Evolutionary conservation across 257 asterid species (phyloP), one percentile per base, ranked within the genome.

Genomic region (Fraxinus americana): DNA sequence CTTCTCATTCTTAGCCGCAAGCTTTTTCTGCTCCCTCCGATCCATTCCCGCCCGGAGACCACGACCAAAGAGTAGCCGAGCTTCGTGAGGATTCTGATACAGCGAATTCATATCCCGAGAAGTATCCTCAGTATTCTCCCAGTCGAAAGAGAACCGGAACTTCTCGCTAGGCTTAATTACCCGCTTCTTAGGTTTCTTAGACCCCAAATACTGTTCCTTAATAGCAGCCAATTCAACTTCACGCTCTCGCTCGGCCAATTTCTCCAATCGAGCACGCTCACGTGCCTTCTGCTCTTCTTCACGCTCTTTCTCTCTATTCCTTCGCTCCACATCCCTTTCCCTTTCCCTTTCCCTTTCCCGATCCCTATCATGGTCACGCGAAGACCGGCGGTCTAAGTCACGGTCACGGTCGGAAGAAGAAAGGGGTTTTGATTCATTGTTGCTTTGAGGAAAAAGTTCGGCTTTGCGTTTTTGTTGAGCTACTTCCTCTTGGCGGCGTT

Each of bases 371-470:
- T 57, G 66, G 29, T 59, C 30, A 23, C 67, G 67, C 1, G 66
- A 57, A 5, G 66, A 57, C 21, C 66, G 66, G 66, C 66, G 29
- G 4, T 57, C 66, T 1, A 57, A 57, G 21, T 59, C 67, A 21
- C 67, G 67, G 12, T 67, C 71, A 16, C 71, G 72, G 72, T 67
- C 72, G 72, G n/a, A 67, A 34, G 41, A 59, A 59, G 67, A 21
- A 59, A n/a, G 13, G 30, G 13, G 30, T 59, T 59, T 59, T 21
- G 30, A 21, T 14, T 59, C 67, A 59, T 34, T 67, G 41, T 30
- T 67, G 72, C 41, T 30, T 29, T 27, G 72, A 27, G 17, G 72
- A 5, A 67, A 1, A 13, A 14, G 39, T 34, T 67, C 21, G 39
- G 41, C 43, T 27, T 67, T 29, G 8, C 41, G 72, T 34, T 67